A percentile compares a stretch with the other conserved stretches of the same genome.
These are phyloP conservation scores for Apiotrichum montevideense DNA, from an alignment of 1,284 basidiomycete genomes.

Conservation along the genomic window DNA sequence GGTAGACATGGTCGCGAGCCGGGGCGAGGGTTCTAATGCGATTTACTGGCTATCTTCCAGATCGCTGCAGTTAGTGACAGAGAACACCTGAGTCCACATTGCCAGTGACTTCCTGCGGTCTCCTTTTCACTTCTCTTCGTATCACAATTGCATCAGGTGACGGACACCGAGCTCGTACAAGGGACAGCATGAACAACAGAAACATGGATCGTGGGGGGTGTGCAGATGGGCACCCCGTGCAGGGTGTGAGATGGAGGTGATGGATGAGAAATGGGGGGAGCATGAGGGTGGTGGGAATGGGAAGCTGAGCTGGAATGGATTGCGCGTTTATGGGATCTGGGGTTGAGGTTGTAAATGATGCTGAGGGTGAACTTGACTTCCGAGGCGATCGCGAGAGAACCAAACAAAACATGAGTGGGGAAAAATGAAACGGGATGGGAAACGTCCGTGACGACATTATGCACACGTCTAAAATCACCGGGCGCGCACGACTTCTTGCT, in stretches of 20 bases:
- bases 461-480: neutral
- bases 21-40: no score
- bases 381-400: neutral
- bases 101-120: no score
- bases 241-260: neutral
- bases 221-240: neutral
- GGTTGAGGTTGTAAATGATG: no score
- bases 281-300: neutral
- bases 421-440: neutral
- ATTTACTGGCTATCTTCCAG: no score
- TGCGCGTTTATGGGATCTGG: no score
- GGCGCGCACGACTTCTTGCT: slow-evolving; percentile 7
- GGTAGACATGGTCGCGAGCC: neutral
- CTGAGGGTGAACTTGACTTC: neutral
- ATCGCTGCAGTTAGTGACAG: no score
- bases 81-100: no score
- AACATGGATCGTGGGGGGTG: neutral
- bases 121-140: no score
- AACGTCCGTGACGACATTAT: neutral
- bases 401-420: neutral
- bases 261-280: neutral
- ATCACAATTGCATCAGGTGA: no score
- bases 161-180: neutral
- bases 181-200: neutral
- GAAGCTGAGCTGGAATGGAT: neutral